These are phyloP conservation scores for Amanita rimosa DNA, from an alignment of 768 basidiomycete genomes.

Conservation along the genomic window DNA sequence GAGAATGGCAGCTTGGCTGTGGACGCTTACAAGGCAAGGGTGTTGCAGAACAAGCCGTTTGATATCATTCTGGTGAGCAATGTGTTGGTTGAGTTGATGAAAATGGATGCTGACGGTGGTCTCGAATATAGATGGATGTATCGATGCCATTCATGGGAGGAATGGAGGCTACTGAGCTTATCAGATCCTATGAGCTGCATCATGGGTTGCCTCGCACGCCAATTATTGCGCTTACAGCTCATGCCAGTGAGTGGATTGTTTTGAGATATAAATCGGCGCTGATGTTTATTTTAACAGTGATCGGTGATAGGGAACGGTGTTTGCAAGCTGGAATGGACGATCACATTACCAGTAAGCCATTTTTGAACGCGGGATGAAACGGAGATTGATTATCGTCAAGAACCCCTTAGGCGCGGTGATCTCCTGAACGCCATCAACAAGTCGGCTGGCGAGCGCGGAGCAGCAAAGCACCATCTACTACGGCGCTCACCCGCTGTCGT, in stretches of 20 bases:
- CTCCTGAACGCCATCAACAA: slow-evolving; percentile 75
- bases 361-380: not conserved
- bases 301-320: slow-evolving; percentile 51
- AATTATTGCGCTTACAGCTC: slow-evolving; percentile 94
- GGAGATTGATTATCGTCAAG: slow-evolving; percentile 21
- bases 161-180: slow-evolving; percentile 93
- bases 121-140: slow-evolving; percentile 93
- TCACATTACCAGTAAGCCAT: slow-evolving; percentile 64
- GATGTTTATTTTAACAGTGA: slow-evolving; percentile 42
- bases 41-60: slow-evolving; percentile 62
- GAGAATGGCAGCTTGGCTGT: slow-evolving; percentile 94
- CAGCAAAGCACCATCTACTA: slow-evolving; percentile 24
- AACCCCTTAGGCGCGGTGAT: slow-evolving; percentile 71
- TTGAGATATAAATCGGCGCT: slow-evolving; percentile 6
- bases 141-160: slow-evolving; percentile 99
- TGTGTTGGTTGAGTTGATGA: not conserved
- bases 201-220: slow-evolving; percentile 65
- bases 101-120: slow-evolving; percentile 1
- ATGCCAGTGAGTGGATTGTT: slow-evolving; percentile 70
- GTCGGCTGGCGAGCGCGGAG: slow-evolving; percentile 54
- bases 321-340: slow-evolving; percentile 54
- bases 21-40: slow-evolving; percentile 78
- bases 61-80: slow-evolving; percentile 79
- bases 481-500: slow-evolving; percentile 19
- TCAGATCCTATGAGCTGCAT: slow-evolving; percentile 73